Evolutionary conservation across 2,329 filamentous ascomycete species (phyloP), one percentile per base, ranked within the genome.

Genomic region (Talaromyces piceae): DNA sequence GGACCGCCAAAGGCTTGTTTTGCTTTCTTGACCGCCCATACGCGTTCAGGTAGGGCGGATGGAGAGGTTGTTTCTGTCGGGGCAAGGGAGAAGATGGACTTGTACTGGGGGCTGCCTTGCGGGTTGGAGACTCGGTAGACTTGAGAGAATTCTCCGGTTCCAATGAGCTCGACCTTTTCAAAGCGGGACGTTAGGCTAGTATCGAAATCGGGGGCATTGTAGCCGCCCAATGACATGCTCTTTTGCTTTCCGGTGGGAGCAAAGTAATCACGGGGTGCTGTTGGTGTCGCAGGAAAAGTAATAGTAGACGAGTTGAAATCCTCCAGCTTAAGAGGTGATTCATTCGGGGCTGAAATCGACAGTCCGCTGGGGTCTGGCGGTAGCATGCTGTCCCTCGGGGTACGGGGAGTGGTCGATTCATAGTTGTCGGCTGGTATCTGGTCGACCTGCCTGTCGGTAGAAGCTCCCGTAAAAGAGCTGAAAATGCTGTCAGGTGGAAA

Each of bases 1-100:
- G 79, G 75, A 18, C 93, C 91, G 49, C 82, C 77, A 62, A 88
- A 91, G 6, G 88, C 83, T 54, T 89, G 80, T 62, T 87, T 87
- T 54, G 88, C 84, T 73, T 95, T 97, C 75, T 98, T 98, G 50
- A 98, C 91, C 2, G 91, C 91, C 75, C 85, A 97, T 0, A 95
- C 83, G 49, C 79, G 76, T 28, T 78, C 76, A 27, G 78, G 74
- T 20, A 77, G 62, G 6, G 79, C 73, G 37, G 74, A 77, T 9
- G 76, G 77, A 7, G 81, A 76, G n/a, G 77, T 71, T 31, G 69
- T 73, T 9, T 74, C 68, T 49, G 68, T 69, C 1, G 70, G 73
- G 1, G 78, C 73, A 53, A 73, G 50, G 59, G 74, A 61, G 67
- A 74, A 68, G 61, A 76, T 59, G 58, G 69, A 63, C 53, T 69